Base-by-base conservation (phyloP, 371 early-diverging fungal species). In the Mortierella polycephala region DNA sequence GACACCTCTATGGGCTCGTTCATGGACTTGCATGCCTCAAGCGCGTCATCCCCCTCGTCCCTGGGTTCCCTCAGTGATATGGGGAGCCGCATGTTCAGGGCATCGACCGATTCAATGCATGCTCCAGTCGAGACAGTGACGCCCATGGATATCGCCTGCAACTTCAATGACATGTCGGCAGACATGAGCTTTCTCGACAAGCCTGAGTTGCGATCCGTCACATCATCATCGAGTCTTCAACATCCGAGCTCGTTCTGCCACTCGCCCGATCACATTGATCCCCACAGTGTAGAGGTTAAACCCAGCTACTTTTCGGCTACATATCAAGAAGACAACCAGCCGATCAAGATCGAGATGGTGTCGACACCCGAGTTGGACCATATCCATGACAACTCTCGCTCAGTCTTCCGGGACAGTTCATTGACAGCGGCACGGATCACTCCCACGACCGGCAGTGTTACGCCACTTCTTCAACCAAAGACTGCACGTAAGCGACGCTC, bases 1-100 rank as follows among this genome's bases (percentile, higher is more conserved):
- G 68, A 75, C 50, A 59, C 74, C 18, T 81, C 83, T 16, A 82
- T 74, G 59, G 66, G 82, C 5, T 81, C 82, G 16, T 77, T 74
- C 44, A 74, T 75, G 67, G 83, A 83, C 40, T 56, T 75, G 52
- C 66, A 72, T 40, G 51, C 76, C 7, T 65, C 81, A 4, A 74
- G 74, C n/a, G 80, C 82, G 9, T 64, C 75, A 6, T 68, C 79
- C 3, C 75, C 74, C 6, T 74, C 81, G 9, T 71, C 71, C 3
- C 64, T 81, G 2, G 68, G 75, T 12, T 75, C 81, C 5, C 71
- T 81, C 40, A 61, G 49, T 45, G 75, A 81, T 18, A 67, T 52
- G 39, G 60, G 75, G 47, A 70, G 71, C 41, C 65, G 75, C 39
- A 62, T 79, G 79, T 79, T 79, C 46, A 60, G 73, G 13, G 62